Evolutionary conservation across 2,329 filamentous ascomycete species (phyloP), one percentile per base, ranked within the genome.

Genomic region (Talaromyces albobiverticillius): DNA sequence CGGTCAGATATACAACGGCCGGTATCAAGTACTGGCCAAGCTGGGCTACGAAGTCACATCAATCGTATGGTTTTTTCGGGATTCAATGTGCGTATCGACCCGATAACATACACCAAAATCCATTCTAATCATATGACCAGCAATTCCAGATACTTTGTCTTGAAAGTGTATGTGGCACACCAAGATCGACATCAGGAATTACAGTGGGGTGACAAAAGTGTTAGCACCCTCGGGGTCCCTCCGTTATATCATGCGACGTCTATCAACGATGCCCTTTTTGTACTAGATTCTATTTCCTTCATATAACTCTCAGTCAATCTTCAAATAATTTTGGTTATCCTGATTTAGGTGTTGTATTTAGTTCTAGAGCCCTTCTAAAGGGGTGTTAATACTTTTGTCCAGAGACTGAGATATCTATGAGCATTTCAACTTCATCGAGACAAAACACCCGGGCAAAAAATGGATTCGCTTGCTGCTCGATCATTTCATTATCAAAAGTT

Each of bases 11-110:
- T 14, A 70, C 9, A 57, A 64, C 34, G 50, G 63, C 0, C 60
- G 60, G 20, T 72, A 71, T 57, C 64, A 70, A 53, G 57, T 71
- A 11, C 53, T 71, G 7, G 67, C 64, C 2, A 72, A 72, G 57
- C 53, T 71, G 11, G 69, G 69, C 32, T 72, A 62, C 60, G 70
- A 70, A 55, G 45, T 64, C 29, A 68, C 52, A 20, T 73, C 68
- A 25, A 73, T 67, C 1, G 64, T 60, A 3, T 73, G 69, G 71
- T 64, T 73, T 54, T 67, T 58, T 3, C 58, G 58, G 22, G 61
- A 65, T 48, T 14, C 47, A 7, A 18, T 40, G 43, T 48, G 38
- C n/a, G 48, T 48, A 13, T 57, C 54, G 20, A 49, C 52, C 20
- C 40, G 16, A 16, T 43, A 25, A 58, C 66, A 43, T 22, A 14